phyloP scores from a whole-genome alignment of 257 asterid species.

The Haberlea rhodopensis region DNA sequence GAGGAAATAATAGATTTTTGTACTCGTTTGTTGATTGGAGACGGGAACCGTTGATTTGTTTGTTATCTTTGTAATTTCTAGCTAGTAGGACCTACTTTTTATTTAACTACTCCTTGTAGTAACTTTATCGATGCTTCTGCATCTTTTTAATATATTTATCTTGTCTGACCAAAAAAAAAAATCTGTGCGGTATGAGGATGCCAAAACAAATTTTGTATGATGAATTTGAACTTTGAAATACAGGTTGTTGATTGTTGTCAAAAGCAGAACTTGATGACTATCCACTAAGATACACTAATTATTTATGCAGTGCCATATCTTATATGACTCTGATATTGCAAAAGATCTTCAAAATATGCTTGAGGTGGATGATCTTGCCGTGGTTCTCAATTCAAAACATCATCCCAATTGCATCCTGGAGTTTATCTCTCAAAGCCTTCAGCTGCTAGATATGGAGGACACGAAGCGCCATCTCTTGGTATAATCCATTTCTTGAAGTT shows the following conservation, averaged over 20 bases:
- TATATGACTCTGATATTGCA: slow-evolving; percentile 61
- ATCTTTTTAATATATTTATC: too few species aligned
- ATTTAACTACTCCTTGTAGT: too few species aligned
- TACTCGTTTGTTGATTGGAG: too few species aligned
- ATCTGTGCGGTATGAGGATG: too few species aligned
- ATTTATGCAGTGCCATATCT: slow-evolving; percentile 78
- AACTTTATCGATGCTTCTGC: too few species aligned
- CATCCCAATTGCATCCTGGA: background rate
- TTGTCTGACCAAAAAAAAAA: too few species aligned
- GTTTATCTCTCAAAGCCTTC: background rate
- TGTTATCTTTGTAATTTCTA: too few species aligned
- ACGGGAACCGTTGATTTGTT: too few species aligned
- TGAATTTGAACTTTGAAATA: slow-evolving; percentile 3
- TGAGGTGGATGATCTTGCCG: background rate
- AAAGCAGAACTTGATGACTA: slow-evolving; percentile 9
- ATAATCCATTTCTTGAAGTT: too few species aligned
- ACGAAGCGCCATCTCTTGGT: background rate
- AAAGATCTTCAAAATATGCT: slow-evolving; percentile 47
- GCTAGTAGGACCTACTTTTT: too few species aligned
- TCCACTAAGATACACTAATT: slow-evolving; percentile 11
- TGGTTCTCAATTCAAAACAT: background rate
- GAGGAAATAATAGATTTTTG: too few species aligned
- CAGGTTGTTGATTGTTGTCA: slow-evolving; percentile 8
- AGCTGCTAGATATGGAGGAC: background rate
- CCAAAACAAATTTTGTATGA: too few species aligned